Percentiles rank a stretch among this genome's conserved stretches.
Conservation (phyloP, 805 yeast genomes). For the Nadsonia fulvescens region DNA sequence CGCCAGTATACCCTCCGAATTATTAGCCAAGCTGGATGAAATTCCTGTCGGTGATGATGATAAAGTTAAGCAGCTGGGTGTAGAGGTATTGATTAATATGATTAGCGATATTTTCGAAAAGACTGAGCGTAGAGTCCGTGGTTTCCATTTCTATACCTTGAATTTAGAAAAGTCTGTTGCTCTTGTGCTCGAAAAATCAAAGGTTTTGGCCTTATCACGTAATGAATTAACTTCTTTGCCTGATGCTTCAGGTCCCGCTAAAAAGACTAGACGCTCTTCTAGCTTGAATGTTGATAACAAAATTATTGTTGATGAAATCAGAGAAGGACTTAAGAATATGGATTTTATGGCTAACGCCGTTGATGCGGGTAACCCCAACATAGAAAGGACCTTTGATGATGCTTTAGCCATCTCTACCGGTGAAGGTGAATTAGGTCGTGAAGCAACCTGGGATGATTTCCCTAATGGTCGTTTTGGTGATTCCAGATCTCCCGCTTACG, state of each 20-base stretch:
- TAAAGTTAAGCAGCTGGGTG: conserved; percentile 65
- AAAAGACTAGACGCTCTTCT: conserved; percentile 9
- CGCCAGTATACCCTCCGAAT: conserved; percentile 53
- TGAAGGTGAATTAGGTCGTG: conserved; percentile 66
- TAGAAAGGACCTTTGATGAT: conserved; percentile 14
- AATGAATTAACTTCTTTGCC: too few relatives aligned
- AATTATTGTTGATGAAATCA: conserved; percentile 19
- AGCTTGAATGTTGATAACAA: conserved; percentile 23
- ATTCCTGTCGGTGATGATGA: conserved; percentile 55
- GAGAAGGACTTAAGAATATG: conserved; percentile 10
- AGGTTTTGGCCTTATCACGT: conserved; percentile 24
- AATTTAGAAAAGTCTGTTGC: conserved; percentile 89
- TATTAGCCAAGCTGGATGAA: conserved; percentile 37
- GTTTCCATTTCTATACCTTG: conserved; percentile 83
- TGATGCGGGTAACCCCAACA: conserved; percentile 13
- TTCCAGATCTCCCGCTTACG: conserved; percentile 89
- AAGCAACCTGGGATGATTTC: conserved; percentile 94
- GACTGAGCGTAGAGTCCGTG: conserved; percentile 44
- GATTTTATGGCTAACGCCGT: conserved; percentile 22
- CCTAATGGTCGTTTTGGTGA: conserved; percentile 94
- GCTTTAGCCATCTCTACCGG: conserved; percentile 69
- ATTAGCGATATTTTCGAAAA: conserved; percentile 35
- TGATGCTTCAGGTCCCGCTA: conserved; percentile 5
- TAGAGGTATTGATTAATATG: conserved; percentile 48
- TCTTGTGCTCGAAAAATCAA: conserved; percentile 50